Evolutionary conservation across 176 grass and related monocot genomes (phyloP).

Genomic region (Aegilops speltoides): DNA sequence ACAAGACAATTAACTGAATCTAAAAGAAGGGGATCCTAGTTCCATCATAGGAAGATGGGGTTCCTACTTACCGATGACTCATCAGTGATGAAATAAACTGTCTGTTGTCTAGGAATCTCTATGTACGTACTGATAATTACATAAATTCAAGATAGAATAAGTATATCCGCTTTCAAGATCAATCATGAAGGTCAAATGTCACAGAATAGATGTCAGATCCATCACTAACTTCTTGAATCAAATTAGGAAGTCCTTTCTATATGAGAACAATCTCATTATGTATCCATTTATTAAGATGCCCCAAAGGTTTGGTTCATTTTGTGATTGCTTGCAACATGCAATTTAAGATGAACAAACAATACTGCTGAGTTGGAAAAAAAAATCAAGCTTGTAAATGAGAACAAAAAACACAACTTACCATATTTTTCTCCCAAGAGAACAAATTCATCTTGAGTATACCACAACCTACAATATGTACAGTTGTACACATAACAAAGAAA

Average conservation of each 20-base stretch:
- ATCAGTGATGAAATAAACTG: no score
- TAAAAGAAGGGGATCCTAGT: no score
- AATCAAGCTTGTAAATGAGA: no score
- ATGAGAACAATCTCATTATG: slow-evolving; percentile 8
- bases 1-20: no score
- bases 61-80: no score
- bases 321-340: slow-evolving; percentile 27
- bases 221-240: not conserved
- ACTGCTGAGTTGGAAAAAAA: not conserved
- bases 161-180: no score
- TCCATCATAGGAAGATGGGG: no score
- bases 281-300: slow-evolving; percentile 1
- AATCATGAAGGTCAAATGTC: not conserved
- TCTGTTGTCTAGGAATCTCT: no score
- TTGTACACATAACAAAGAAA: not conserved
- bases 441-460: slow-evolving; percentile 87
- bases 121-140: no score
- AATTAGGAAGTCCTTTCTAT: not conserved
- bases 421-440: slow-evolving; percentile 84
- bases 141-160: no score
- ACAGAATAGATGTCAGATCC: slow-evolving; percentile 2
- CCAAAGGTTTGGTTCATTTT: not conserved
- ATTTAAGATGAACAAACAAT: slow-evolving; percentile 17
- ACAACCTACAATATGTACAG: slow-evolving; percentile 50
- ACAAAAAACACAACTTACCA: slow-evolving; percentile 37